A percentile compares a stretch with the other conserved stretches of the same genome.
Conservation (phyloP, 176 grass and related monocot genomes). For the Triticum urartu region DNA sequence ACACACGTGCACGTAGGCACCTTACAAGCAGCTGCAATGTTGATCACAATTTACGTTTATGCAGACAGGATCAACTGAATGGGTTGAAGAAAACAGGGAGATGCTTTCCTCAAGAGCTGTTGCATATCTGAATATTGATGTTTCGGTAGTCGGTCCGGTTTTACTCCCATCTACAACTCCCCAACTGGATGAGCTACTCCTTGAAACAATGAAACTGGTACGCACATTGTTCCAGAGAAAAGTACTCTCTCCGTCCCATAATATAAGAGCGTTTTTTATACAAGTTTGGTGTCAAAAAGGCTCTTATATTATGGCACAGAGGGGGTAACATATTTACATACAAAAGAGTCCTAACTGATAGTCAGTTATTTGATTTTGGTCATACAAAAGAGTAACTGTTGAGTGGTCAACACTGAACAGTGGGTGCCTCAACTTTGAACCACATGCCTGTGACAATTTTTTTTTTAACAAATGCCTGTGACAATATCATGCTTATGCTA, state of each 20-base stretch:
- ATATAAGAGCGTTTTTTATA: too few relatives aligned
- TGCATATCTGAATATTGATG: slow-evolving; percentile 85
- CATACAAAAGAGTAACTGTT: too few relatives aligned
- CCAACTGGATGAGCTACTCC: slow-evolving; percentile 76
- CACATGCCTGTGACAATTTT: neutral
- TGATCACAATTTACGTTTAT: slow-evolving; percentile 5
- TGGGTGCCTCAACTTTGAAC: neutral
- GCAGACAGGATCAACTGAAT: slow-evolving; percentile 94
- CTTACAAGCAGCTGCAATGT: neutral
- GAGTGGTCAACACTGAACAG: neutral
- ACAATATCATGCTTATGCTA: neutral
- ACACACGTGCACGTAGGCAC: neutral
- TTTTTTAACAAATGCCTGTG: neutral
- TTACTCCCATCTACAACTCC: slow-evolving; percentile 62
- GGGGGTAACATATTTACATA: neutral
- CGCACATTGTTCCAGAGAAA: neutral
- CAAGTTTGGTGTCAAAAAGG: too few relatives aligned
- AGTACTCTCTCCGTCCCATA: too few relatives aligned
- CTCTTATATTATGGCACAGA: too few relatives aligned
- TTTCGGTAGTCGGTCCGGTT: slow-evolving; percentile 47
- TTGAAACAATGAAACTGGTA: slow-evolving; percentile 74
- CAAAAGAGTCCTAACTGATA: neutral
- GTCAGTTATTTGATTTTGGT: neutral
- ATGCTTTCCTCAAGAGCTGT: slow-evolving; percentile 63
- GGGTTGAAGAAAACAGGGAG: slow-evolving; percentile 93